These are phyloP conservation scores for Trebouxia sp. DNA, from an alignment of 139 green algal genomes.

Conservation along the genomic window DNA sequence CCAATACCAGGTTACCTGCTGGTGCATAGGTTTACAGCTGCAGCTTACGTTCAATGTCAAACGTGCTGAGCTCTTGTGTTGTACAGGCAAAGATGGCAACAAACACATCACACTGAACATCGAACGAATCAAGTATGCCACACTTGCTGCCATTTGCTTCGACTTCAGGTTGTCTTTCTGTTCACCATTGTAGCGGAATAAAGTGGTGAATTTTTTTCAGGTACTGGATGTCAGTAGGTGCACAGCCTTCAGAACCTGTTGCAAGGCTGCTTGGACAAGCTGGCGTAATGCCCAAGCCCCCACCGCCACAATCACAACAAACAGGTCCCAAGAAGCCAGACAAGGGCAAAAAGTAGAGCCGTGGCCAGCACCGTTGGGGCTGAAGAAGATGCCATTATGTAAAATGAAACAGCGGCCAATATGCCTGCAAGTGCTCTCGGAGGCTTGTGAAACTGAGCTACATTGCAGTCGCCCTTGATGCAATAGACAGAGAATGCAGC, in stretches of 20 bases:
- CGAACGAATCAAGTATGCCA: conserved; percentile 70
- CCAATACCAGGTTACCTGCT: conserved; percentile 59
- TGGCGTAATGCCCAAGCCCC: conserved; percentile 68
- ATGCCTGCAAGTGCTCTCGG: too few relatives aligned
- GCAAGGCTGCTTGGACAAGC: conserved; percentile 67
- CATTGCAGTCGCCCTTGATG: too few relatives aligned
- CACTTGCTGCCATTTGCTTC: too few relatives aligned
- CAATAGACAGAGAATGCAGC: too few relatives aligned
- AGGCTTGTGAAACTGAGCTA: too few relatives aligned
- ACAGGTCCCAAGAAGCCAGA: conserved; percentile 52
- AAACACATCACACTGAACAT: conserved; percentile 84
- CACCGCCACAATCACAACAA: conserved; percentile 39
- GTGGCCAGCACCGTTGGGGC: too few relatives aligned
- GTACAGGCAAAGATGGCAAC: conserved; percentile 78
- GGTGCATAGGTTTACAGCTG: too few relatives aligned
- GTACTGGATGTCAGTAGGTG: conserved; percentile 87
- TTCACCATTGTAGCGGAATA: too few relatives aligned
- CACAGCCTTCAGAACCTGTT: conserved; percentile 78
- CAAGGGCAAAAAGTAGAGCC: conserved; percentile 39
- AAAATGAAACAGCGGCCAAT: too few relatives aligned
- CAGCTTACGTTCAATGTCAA: background rate
- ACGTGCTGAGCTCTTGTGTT: too few relatives aligned
- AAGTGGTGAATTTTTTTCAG: conserved; percentile 34
- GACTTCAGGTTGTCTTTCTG: conserved; percentile 26
- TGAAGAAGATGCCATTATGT: too few relatives aligned